Conservation (phyloP, 306 rosid genomes). For the Quercus robur region DNA sequence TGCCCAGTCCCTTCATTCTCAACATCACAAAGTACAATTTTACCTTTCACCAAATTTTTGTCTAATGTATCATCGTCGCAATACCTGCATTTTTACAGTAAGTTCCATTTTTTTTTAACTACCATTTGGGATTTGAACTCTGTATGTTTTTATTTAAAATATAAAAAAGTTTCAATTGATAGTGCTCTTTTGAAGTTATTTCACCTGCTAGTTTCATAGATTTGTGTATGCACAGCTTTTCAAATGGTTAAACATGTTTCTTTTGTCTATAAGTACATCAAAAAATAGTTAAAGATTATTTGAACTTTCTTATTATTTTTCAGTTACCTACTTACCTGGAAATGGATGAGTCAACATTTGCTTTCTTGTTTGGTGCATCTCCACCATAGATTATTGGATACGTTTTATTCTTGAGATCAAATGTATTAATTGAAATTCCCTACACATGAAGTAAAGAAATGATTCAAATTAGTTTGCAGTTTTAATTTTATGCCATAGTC, state of each 20-base stretch:
- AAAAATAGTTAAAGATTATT: too few relatives aligned
- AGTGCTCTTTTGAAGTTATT: not conserved
- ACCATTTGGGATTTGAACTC: too few relatives aligned
- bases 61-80: constrained; percentile 11
- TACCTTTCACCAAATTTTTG: constrained; percentile 30
- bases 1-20: not conserved
- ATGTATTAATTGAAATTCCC: constrained; percentile 51
- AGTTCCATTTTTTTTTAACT: too few relatives aligned
- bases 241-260: not conserved
- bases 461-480: too few relatives aligned
- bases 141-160: too few relatives aligned
- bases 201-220: not conserved
- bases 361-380: constrained; percentile 34
- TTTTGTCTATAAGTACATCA: too few relatives aligned
- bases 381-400: constrained; percentile 39
- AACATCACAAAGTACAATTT: constrained; percentile 47
- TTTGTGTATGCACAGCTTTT: not conserved
- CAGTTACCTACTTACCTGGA: constrained; percentile 52
- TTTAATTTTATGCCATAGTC: too few relatives aligned
- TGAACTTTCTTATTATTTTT: too few relatives aligned
- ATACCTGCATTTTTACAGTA: not conserved
- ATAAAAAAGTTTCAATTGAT: not conserved
- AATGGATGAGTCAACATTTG: not conserved
- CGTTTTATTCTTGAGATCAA: constrained; percentile 24
- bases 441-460: not conserved